Evolutionary conservation across 805 yeast species (phyloP), one percentile per base, ranked within the genome.

Genomic region (Cyberlindnera samutprakarnensis): DNA sequence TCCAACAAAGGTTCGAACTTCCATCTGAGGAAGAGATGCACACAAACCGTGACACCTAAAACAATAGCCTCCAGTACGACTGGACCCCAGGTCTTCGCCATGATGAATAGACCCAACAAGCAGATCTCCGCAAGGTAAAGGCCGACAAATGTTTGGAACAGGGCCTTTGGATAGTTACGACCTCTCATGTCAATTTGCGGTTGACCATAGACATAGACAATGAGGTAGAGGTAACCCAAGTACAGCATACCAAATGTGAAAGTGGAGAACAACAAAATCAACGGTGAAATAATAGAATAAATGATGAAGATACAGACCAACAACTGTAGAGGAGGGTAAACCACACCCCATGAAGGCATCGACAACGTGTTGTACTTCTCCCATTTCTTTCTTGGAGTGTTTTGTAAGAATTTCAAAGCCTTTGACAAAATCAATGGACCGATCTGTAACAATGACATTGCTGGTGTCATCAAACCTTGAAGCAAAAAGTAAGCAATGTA

Each of bases 311-410:
- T 78, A 22, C 83, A 78, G 8, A 78, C 73, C 61, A 87, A 64
- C 39, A 86, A 66, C 43, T 87, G 81, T 55, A 78, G 78, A 9
- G 69, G 64, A 7, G 96, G 96, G 59, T 82, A 90, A 11, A 74
- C 62, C 13, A 82, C 75, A 30, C 96, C 94, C 83, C 88, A 87
- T 16, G 73, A 69, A 27, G 88, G 82, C 25, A 70, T 66, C 10
- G 75, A 68, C 45, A 90, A 63, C 2, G 64, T 67, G 53, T 73
- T 74, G 53, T 59, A 72, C 50, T 95, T 75, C 38, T 57, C 72
- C 96, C 96, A 90, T 63, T 80, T 83, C 59, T 85, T 78, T 61
- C 97, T 77, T 39, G 97, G 97, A 6, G 97, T 86, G 33, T 71
- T 68, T 55, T 87, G 95, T 39, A 92, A 68, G 15, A 86, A 38